Evolutionary conservation across 768 basidiomycete species (phyloP).

Genomic region (Daedalea quercina): DNA sequence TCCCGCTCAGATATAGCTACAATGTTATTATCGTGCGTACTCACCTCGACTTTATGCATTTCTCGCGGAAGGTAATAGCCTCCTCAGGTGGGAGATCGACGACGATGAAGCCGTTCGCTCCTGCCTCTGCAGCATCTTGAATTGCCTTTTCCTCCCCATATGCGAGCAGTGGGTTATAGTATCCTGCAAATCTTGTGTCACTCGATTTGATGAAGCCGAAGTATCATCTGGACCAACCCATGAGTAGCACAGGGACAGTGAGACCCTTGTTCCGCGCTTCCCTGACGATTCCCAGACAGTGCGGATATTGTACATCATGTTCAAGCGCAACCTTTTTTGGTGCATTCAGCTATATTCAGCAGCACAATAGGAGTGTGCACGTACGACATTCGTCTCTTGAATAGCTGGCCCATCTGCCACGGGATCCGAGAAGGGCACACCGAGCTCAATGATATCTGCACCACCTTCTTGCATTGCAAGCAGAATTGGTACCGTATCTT

Average conservation of each 20-base stretch:
- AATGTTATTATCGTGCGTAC: conserved; percentile 17
- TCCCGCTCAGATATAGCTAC: neutral
- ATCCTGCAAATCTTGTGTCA: conserved; percentile 48
- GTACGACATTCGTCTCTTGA: conserved; percentile 88
- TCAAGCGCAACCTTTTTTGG: conserved; percentile 68
- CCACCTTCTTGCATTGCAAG: conserved; percentile 93
- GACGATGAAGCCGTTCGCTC: conserved; percentile 96
- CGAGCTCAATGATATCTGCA: conserved; percentile 91
- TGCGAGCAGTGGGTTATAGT: conserved; percentile 94
- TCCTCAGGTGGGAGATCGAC: conserved; percentile 98
- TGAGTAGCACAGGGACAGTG: conserved; percentile 81
- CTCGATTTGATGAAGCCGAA: neutral
- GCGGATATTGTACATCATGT: conserved; percentile 71
- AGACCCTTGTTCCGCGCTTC: conserved; percentile 82
- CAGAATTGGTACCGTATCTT: conserved; percentile 81
- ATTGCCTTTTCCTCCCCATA: conserved; percentile 96
- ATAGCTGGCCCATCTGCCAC: conserved; percentile 94
- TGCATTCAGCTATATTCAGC: neutral
- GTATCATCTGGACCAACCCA: conserved; percentile 51
- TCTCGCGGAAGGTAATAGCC: conserved; percentile 82
- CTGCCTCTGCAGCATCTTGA: conserved; percentile 80
- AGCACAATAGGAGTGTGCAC: conserved; percentile 18
- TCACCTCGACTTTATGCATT: conserved; percentile 76
- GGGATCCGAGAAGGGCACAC: conserved; percentile 94
- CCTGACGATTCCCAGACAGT: conserved; percentile 65